Percentiles rank a stretch among this genome's conserved stretches.
Evolutionary conservation across 306 rosid species (phyloP).

Genomic region (Citrullus amarus): DNA sequence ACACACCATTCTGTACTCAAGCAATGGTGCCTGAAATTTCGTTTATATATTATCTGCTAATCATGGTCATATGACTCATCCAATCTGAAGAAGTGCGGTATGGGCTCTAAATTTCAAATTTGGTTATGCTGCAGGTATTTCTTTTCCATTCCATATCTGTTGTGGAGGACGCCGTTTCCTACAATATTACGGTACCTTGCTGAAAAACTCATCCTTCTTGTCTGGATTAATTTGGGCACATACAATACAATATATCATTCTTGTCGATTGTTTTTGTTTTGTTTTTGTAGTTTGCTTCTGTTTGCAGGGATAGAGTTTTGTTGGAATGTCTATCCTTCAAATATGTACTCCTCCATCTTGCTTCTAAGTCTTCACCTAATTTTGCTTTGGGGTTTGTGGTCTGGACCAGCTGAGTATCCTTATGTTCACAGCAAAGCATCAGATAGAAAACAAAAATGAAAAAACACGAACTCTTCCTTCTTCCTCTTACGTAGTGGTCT

Average conservation of each 20-base stretch:
- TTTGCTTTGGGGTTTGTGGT: conserved; percentile 75
- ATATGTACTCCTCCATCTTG: conserved; percentile 36
- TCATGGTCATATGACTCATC: background rate
- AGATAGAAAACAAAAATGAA: conserved; percentile 24
- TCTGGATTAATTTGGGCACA: background rate
- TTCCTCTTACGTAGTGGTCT: background rate
- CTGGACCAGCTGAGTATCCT: conserved; percentile 57
- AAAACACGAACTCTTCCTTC: background rate
- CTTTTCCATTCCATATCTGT: conserved; percentile 70
- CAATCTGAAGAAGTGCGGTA: background rate
- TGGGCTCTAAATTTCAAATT: background rate
- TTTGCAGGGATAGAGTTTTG: conserved; percentile 75
- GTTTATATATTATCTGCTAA: background rate
- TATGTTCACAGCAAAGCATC: conserved; percentile 26
- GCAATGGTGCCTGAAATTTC: background rate
- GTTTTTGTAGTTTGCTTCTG: conserved; percentile 42
- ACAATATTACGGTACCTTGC: conserved; percentile 47
- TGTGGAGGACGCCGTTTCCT: conserved; percentile 70
- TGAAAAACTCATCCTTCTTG: background rate
- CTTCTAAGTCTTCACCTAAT: conserved; percentile 58
- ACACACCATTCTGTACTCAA: background rate
- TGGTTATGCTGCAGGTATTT: conserved; percentile 51
- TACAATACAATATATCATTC: background rate
- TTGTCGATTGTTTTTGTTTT: background rate
- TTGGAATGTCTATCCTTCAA: conserved; percentile 90